phyloP scores from a whole-genome alignment of 768 basidiomycete genomes.

The Sporobolomyces phaffii region DNA sequence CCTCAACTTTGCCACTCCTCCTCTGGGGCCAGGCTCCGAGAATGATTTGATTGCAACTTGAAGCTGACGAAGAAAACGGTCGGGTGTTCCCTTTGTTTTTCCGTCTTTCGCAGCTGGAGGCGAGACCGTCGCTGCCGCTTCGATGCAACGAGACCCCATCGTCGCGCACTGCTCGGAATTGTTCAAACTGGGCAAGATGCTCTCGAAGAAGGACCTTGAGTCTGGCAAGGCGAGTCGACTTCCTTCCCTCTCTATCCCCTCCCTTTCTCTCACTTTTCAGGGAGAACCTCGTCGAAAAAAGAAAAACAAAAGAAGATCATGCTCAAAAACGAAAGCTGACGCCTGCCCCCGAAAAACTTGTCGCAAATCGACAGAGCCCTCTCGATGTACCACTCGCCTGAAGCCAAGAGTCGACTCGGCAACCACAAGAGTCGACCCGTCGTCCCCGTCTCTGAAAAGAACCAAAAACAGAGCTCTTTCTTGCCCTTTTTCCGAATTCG shows the following conservation, averaged over 20 bases:
- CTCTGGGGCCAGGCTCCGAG: too few relatives aligned
- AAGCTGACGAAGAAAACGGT: too few relatives aligned
- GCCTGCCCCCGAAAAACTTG: too few relatives aligned
- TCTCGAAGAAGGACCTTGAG: constrained; percentile 64
- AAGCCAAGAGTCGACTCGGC: constrained; percentile 2
- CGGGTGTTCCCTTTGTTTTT: background rate
- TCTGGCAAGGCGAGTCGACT: constrained; percentile 56
- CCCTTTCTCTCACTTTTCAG: too few relatives aligned
- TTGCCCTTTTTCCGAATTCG: too few relatives aligned
- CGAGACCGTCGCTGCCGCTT: constrained; percentile 38
- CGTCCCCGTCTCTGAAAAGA: background rate
- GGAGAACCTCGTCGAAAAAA: too few relatives aligned
- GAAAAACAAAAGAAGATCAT: too few relatives aligned
- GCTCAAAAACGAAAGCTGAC: too few relatives aligned
- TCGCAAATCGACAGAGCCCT: constrained; percentile 17
- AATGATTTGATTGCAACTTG: too few relatives aligned
- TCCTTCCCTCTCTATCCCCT: too few relatives aligned
- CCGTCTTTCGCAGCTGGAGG: background rate
- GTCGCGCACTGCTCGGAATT: constrained; percentile 73
- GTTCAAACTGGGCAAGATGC: constrained; percentile 72
- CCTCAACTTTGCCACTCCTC: background rate
- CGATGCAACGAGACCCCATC: constrained; percentile 37
- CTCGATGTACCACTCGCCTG: constrained; percentile 30
- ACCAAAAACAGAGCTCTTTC: too few relatives aligned
- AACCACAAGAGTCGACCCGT: background rate